phyloP scores from a whole-genome alignment of 345 rosid species.

The Erucastrum elatum region DNA sequence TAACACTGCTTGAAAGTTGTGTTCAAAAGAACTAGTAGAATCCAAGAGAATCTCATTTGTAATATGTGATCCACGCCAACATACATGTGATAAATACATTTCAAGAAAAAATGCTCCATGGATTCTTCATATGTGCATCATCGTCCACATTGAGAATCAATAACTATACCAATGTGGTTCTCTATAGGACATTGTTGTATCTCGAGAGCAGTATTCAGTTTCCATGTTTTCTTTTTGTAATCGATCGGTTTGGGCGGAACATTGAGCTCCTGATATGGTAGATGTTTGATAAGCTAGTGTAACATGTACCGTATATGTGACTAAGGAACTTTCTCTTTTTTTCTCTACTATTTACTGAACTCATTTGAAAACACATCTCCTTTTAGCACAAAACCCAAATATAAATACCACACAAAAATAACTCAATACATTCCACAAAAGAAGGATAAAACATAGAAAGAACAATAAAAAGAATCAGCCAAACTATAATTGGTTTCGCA shows the following conservation, averaged over 20 bases:
- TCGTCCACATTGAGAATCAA: not conserved
- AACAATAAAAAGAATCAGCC: conserved; percentile 9
- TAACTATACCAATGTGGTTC: not conserved
- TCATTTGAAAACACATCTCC: not conserved
- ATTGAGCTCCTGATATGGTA: not conserved
- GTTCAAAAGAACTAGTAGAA: not conserved
- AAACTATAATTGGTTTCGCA: conserved; percentile 36
- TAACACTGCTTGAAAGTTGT: not conserved
- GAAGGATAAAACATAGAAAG: conserved; percentile 32
- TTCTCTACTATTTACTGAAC: not conserved
- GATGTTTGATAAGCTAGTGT: not conserved
- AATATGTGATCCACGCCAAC: not conserved
- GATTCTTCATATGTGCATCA: not conserved
- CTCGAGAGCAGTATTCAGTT: not conserved
- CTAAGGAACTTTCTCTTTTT: not conserved
- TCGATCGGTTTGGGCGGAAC: not conserved
- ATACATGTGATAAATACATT: not conserved
- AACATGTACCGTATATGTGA: not conserved
- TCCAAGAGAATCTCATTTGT: not conserved
- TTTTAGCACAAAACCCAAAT: not conserved
- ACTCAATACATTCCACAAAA: conserved; percentile 31
- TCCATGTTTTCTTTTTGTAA: not conserved
- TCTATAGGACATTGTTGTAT: not conserved
- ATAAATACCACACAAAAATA: conserved; percentile 14
- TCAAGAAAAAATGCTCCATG: not conserved